phyloP scores from a whole-genome alignment of 352 stramenopile species.

The Bremia lactucae region DNA sequence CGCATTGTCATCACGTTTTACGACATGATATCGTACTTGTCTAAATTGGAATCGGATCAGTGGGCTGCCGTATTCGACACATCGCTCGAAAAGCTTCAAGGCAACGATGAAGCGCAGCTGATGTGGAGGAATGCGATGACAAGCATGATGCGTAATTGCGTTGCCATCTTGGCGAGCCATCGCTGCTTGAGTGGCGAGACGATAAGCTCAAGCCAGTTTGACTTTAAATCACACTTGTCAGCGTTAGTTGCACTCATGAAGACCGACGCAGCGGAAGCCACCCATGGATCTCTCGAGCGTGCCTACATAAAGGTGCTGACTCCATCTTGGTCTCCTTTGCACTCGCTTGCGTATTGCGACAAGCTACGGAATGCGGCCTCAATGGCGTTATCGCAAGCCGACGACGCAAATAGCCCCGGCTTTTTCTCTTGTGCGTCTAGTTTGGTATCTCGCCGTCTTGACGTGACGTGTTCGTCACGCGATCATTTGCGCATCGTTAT shows the following conservation, averaged over 20 bases:
- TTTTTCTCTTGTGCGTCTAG: conserved; percentile 19
- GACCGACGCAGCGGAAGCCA: background rate
- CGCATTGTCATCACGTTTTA: conserved; percentile 16
- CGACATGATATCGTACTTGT: conserved; percentile 15
- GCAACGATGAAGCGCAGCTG: conserved; percentile 3
- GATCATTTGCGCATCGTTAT: conserved; percentile 13
- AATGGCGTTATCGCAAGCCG: conserved; percentile 9
- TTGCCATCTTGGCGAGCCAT: conserved; percentile 7
- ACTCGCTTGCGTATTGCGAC: conserved; percentile 18
- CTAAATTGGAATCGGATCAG: conserved; percentile 4
- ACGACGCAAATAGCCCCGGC: conserved; percentile 10
- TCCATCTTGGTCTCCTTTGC: conserved; percentile 9
- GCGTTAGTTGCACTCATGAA: conserved; percentile 14
- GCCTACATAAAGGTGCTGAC: conserved; percentile 7
- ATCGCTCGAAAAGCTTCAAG: conserved; percentile 13
- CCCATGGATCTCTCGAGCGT: background rate
- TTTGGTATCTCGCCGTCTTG: conserved; percentile 14
- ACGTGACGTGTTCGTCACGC: conserved; percentile 18
- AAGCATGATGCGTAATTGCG: conserved; percentile 7
- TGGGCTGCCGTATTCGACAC: conserved; percentile 16
- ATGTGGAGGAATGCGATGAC: conserved; percentile 11
- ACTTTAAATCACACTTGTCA: conserved; percentile 6
- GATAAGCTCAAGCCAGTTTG: conserved; percentile 3
- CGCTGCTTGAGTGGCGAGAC: conserved; percentile 3
- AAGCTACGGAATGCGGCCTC: conserved; percentile 12